Evolutionary conservation across 768 basidiomycete genomes (phyloP), one percentile per base, ranked within the genome.

Genomic region (Mycena galericulata): DNA sequence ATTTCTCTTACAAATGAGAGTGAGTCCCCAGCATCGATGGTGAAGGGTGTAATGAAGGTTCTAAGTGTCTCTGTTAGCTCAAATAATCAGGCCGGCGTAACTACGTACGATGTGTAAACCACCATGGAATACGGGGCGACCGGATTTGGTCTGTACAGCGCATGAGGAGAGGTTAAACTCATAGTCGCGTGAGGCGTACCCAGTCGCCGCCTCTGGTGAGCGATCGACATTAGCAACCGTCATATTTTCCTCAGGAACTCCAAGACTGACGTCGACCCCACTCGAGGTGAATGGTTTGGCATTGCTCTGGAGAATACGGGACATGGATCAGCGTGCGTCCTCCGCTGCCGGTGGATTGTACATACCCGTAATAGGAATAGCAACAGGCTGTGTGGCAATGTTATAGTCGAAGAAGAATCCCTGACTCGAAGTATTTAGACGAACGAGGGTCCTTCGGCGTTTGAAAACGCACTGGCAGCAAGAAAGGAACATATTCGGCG

Each of bases 121-220:
- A 86, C 83, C 38, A 88, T 76, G 60, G 75, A 84, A 73, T 87
- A 88, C 8, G 87, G 87, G 3, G 85, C 82, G 6, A 77, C 78
- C 0, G 86, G 86, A 65, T 81, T 81, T 14, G 81, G 81, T 8
- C 86, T 88, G n/a, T n/a, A n/a, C n/a, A n/a, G n/a, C n/a, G n/a
- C n/a, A n/a, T n/a, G 57, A 15, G 55, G 58, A 26, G 34, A 32
- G 22, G 8, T 20, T 11, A 26, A 1, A n/a, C n/a, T n/a, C n/a
- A 9, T n/a, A 41, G 1, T 2, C 36, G 6, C 2, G 24, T 17
- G 0, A 4, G 12, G 32, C 65, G 57, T 30, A 71, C 69, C 70
- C 70, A 3, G 58, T 68, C 14, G 70, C 58, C 27, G 20, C 50
- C 47, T 24, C 66, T 71, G 36, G 32, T 12, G 5, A 12, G 18